Conservation (phyloP, 805 yeast genomes). For the Pichia cabralensis region DNA sequence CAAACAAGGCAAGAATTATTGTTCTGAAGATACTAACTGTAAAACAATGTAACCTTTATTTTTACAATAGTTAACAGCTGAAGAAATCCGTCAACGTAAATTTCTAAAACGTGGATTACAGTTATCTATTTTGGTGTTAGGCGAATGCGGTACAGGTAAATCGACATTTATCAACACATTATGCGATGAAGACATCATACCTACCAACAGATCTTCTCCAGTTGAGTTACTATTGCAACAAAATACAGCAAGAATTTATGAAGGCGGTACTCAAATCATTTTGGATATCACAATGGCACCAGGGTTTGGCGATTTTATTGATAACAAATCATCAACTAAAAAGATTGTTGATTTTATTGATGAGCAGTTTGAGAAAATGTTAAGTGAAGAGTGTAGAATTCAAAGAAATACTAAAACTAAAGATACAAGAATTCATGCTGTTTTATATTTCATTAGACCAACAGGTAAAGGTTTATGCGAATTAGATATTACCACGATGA, state of each 20-base stretch:
- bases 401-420: conserved; percentile 31
- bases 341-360: conserved; percentile 64
- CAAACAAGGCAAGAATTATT: no score
- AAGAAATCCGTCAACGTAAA: conserved; percentile 31
- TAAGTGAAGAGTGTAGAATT: conserved; percentile 63
- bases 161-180: conserved; percentile 73
- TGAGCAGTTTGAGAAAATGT: conserved; percentile 58
- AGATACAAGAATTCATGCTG: conserved; percentile 76
- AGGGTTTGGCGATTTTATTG: conserved; percentile 64
- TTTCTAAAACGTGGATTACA: conserved; percentile 42
- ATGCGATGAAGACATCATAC: conserved; percentile 44
- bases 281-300: conserved; percentile 57
- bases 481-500: conserved; percentile 63
- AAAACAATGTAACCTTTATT: no score
- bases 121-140: conserved; percentile 38
- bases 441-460: conserved; percentile 74
- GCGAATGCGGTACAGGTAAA: conserved; percentile 62
- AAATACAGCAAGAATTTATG: conserved; percentile 26
- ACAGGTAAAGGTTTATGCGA: conserved; percentile 54
- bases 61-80: conserved; percentile 23
- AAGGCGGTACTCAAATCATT: conserved; percentile 41
- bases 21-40: conserved; percentile 5
- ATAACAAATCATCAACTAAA: conserved; percentile 51
- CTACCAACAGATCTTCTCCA: conserved; percentile 30
- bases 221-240: conserved; percentile 23